Conservation (phyloP, 2,329 filamentous ascomycete genomes). For the Albifimbria verrucaria region DNA sequence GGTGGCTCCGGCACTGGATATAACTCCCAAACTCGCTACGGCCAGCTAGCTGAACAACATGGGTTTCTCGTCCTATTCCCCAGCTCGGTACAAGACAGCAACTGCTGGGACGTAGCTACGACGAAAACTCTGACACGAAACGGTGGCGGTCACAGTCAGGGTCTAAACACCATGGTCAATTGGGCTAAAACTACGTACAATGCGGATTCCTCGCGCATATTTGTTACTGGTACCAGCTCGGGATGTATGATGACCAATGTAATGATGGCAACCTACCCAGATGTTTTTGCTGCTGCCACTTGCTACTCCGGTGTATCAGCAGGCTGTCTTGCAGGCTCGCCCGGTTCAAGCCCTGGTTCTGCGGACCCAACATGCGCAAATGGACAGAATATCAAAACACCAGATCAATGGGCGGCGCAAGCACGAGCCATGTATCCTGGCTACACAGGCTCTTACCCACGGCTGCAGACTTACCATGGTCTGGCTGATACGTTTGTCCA, state of each 20-base stretch:
- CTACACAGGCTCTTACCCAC: slow-evolving; percentile 43
- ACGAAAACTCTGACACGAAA: slow-evolving; percentile 48
- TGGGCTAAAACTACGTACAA: slow-evolving; percentile 51
- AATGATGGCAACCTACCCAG: slow-evolving; percentile 49
- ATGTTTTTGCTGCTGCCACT: slow-evolving; percentile 48
- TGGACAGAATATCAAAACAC: slow-evolving; percentile 40
- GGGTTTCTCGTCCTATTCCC: slow-evolving; percentile 53
- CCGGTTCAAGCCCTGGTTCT: background rate
- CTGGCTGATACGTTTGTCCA: slow-evolving; percentile 21
- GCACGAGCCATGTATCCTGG: slow-evolving; percentile 44
- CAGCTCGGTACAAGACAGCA: slow-evolving; percentile 42
- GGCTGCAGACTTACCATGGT: slow-evolving; percentile 57
- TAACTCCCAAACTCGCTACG: no score
- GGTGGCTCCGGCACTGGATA: no score
- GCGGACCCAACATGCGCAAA: slow-evolving; percentile 47
- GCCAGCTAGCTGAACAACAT: slow-evolving; percentile 31
- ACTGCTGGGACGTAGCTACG: slow-evolving; percentile 57
- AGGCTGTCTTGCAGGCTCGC: slow-evolving; percentile 49
- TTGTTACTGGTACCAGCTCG: slow-evolving; percentile 46
- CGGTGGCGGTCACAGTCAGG: slow-evolving; percentile 52
- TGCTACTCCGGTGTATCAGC: slow-evolving; percentile 49
- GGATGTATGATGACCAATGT: slow-evolving; percentile 49
- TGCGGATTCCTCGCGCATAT: slow-evolving; percentile 48
- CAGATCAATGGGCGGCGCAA: slow-evolving; percentile 34
- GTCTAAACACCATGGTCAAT: slow-evolving; percentile 56